phyloP scores from a whole-genome alignment of 179 eudicot species.

The Actinidia arguta region DNA sequence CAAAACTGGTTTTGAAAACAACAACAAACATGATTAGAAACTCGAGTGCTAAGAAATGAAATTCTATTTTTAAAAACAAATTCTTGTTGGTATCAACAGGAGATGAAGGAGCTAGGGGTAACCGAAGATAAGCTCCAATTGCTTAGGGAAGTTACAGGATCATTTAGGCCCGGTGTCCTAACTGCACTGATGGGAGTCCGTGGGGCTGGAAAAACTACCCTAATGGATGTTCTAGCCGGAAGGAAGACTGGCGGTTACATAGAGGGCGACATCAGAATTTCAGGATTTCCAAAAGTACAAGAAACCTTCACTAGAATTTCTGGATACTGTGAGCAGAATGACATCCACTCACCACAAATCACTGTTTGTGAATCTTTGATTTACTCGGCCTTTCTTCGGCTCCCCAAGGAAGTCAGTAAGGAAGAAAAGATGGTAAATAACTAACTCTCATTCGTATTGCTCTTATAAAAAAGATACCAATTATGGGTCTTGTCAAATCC shows the following conservation, averaged over 20 bases:
- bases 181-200: conserved; percentile 98
- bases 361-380: conserved; percentile 86
- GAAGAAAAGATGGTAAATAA: conserved; percentile 79
- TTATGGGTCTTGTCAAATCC: no score
- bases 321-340: conserved; percentile 94
- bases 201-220: conserved; percentile 96
- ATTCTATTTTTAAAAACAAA: no score
- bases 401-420: conserved; percentile 74
- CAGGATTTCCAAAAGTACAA: conserved; percentile 86
- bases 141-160: conserved; percentile 82
- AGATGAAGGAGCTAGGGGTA: conserved; percentile 94
- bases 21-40: background rate
- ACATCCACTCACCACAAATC: conserved; percentile 97
- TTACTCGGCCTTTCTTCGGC: conserved; percentile 91
- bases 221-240: conserved; percentile 96
- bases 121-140: conserved; percentile 87
- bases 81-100: conserved; percentile 47
- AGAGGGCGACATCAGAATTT: conserved; percentile 87
- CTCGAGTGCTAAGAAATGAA: background rate
- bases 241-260: conserved; percentile 96
- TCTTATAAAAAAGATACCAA: background rate
- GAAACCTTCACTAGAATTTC: conserved; percentile 93
- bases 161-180: conserved; percentile 91
- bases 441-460: background rate
- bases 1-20: no score